Percentiles rank a stretch among this genome's conserved stretches.
These are phyloP conservation scores for Lactarius akahatsu DNA, from an alignment of 768 basidiomycete species.

Conservation along the genomic window DNA sequence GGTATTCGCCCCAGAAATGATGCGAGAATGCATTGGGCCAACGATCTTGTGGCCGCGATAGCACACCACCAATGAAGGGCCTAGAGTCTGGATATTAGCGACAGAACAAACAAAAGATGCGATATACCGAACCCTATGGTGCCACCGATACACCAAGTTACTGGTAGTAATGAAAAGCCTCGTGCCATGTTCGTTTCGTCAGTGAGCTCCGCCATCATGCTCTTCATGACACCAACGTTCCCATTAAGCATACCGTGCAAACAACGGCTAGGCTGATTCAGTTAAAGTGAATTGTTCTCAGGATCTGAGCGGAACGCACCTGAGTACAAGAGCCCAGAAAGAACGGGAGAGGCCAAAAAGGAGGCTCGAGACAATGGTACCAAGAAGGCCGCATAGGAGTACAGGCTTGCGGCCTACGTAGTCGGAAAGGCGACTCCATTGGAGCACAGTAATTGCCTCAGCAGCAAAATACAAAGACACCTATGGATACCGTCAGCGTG, in stretches of 20 bases:
- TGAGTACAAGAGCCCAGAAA: neutral
- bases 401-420: neutral
- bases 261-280: conserved; percentile 46
- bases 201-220: conserved; percentile 61
- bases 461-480: conserved; percentile 35
- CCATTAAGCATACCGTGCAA: neutral
- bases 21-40: conserved; percentile 28
- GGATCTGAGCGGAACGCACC: neutral
- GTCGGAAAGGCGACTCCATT: neutral
- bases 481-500: conserved; percentile 30
- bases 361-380: neutral
- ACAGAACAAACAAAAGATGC: neutral
- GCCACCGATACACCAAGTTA: conserved; percentile 28
- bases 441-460: neutral
- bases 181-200: conserved; percentile 56
- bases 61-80: conserved; percentile 29
- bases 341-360: conserved; percentile 1
- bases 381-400: neutral
- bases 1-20: conserved; percentile 31
- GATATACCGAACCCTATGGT: conserved; percentile 7
- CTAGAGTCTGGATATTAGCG: conserved; percentile 21
- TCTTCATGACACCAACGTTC: neutral
- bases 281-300: conserved; percentile 43
- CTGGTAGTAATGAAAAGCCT: conserved; percentile 38
- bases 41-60: conserved; percentile 32